These are phyloP conservation scores for Capillidium heterosporum DNA, from an alignment of 371 early-diverging fungal species.

Conservation along the genomic window DNA sequence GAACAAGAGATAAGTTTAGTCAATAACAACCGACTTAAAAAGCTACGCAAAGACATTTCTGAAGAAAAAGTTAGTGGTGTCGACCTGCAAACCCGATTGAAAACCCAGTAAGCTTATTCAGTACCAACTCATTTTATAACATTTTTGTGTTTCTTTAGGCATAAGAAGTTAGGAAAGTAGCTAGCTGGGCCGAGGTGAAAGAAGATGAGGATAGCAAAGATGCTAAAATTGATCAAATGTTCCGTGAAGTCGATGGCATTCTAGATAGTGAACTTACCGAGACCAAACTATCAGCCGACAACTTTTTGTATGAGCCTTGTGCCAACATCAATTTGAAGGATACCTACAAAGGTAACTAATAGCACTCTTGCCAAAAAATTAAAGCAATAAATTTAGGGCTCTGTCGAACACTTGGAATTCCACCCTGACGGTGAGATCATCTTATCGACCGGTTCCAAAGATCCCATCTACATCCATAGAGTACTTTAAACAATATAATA, in stretches of 20 bases:
- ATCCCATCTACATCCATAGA: conserved; percentile 66
- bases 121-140: neutral
- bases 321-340: conserved; percentile 14
- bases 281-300: conserved; percentile 10
- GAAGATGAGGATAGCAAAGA: too few relatives aligned
- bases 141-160: neutral
- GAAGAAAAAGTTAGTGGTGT: conserved; percentile 52
- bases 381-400: conserved; percentile 18
- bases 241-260: neutral
- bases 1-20: conserved; percentile 19
- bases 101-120: conserved; percentile 39
- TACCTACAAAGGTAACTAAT: conserved; percentile 6
- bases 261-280: conserved; percentile 7
- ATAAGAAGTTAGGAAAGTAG: neutral
- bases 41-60: conserved; percentile 48
- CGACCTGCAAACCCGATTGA: conserved; percentile 66
- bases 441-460: conserved; percentile 67
- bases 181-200: conserved; percentile 4
- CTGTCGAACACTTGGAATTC: conserved; percentile 56
- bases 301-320: conserved; percentile 14
- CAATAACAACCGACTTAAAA: conserved; percentile 39
- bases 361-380: neutral
- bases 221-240: neutral
- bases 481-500: neutral
- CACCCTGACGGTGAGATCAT: conserved; percentile 81